Percentiles rank a stretch among this genome's conserved stretches.
These are phyloP conservation scores for Neurospora sp. DNA, from an alignment of 495 filamentous ascomycete genomes.

Conservation along the genomic window DNA sequence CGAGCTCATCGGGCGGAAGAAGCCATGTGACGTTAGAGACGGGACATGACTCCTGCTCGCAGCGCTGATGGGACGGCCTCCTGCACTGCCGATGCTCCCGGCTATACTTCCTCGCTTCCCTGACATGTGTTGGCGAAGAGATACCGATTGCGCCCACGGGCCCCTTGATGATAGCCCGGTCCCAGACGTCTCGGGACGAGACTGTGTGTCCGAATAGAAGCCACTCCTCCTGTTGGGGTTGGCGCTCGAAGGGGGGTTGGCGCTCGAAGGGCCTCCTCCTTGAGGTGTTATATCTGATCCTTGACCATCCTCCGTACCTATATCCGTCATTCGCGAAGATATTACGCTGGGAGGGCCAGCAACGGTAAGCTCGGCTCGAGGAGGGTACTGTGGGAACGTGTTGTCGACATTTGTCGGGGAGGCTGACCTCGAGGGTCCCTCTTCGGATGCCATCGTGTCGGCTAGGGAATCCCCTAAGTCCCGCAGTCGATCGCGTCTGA, in stretches of 20 bases:
- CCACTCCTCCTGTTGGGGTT: constrained; percentile 21
- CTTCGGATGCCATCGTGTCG: constrained; percentile 25
- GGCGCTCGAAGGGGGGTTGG: not conserved
- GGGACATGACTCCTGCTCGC: constrained; percentile 82
- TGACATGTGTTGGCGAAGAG: constrained; percentile 33
- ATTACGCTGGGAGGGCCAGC: constrained; percentile 53
- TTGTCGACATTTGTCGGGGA: constrained; percentile 29
- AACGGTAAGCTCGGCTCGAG: constrained; percentile 11
- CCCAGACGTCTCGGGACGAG: constrained; percentile 37
- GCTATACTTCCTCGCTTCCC: constrained; percentile 31
- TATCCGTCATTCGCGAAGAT: constrained; percentile 78
- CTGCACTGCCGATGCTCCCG: constrained; percentile 34
- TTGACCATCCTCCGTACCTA: constrained; percentile 47
- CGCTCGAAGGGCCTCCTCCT: constrained; percentile 12
- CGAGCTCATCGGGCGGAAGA: constrained; percentile 95
- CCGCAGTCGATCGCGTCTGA: not conserved
- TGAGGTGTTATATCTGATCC: constrained; percentile 26
- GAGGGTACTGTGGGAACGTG: constrained; percentile 30
- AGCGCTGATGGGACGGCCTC: constrained; percentile 51
- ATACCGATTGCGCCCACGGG: constrained; percentile 38
- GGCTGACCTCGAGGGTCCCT: constrained; percentile 21
- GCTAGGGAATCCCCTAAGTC: not conserved
- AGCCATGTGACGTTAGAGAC: constrained; percentile 75
- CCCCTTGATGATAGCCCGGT: constrained; percentile 42
- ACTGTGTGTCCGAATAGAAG: constrained; percentile 34